Evolutionary conservation across 2,329 filamentous ascomycete genomes (phyloP).

Genomic region (Cladophialophora psammophila): DNA sequence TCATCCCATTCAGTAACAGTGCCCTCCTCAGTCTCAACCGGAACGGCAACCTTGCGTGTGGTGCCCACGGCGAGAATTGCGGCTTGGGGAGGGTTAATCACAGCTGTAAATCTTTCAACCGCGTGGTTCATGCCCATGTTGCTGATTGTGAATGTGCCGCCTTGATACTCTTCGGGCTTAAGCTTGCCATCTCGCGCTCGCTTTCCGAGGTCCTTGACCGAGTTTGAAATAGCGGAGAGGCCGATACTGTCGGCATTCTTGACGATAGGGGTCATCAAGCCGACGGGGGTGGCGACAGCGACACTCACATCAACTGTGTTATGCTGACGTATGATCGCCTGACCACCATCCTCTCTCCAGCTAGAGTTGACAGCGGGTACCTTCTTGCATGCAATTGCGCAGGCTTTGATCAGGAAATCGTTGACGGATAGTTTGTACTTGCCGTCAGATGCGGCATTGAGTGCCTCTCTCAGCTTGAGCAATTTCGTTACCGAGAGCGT

Average conservation of each 20-base stretch:
- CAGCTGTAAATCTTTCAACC: conserved; percentile 94
- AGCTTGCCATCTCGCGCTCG: conserved; percentile 96
- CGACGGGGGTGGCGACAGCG: conserved; percentile 88
- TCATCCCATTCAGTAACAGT: conserved; percentile 89
- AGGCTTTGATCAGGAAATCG: conserved; percentile 98
- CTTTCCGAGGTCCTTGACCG: conserved; percentile 97
- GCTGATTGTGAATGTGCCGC: conserved; percentile 97
- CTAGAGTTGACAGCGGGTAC: conserved; percentile 95
- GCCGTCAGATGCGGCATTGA: conserved; percentile 87
- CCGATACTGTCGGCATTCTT: conserved; percentile 86
- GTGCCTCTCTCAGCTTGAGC: conserved; percentile 90
- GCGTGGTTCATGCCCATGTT: conserved; percentile 99
- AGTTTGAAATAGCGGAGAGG: conserved; percentile 82
- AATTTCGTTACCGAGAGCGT: conserved; percentile 92
- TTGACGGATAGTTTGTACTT: conserved; percentile 99
- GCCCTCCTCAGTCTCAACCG: conserved; percentile 83
- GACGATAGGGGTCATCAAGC: conserved; percentile 97
- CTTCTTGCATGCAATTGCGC: conserved; percentile 86
- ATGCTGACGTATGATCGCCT: conserved; percentile 85
- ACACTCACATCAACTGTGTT: conserved; percentile 94
- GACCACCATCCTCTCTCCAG: conserved; percentile 81
- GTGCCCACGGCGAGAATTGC: conserved; percentile 94
- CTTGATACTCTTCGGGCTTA: conserved; percentile 99
- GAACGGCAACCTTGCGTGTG: conserved; percentile 92
- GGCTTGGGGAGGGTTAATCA: conserved; percentile 98